A percentile compares a stretch with the other conserved stretches of the same genome.
These are phyloP conservation scores for Oryza longistaminata DNA, from an alignment of 176 grass and related monocot species.

Conservation along the genomic window DNA sequence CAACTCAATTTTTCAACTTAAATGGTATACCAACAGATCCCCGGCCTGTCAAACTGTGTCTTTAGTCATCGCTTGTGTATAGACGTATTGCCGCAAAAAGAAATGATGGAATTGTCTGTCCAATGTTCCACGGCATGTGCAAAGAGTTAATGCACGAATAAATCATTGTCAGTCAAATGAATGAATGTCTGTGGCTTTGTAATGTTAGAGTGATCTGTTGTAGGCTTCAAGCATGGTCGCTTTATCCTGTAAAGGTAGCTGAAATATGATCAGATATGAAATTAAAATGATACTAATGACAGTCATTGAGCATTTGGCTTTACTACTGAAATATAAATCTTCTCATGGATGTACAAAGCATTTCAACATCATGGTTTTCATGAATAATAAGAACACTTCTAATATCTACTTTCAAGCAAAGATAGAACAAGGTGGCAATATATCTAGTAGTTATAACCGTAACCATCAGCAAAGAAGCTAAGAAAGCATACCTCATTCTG, in stretches of 20 bases:
- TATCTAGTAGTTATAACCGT: background rate
- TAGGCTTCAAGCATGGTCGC: conserved; percentile 65
- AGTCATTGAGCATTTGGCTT: background rate
- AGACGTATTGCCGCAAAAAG: conserved; percentile 8
- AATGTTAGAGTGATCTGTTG: conserved; percentile 63
- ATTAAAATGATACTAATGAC: conserved; percentile 9
- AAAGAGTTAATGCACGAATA: conserved; percentile 33
- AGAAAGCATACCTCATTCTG: conserved; percentile 73
- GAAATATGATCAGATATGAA: conserved; percentile 43
- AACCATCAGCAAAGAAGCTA: conserved; percentile 24
- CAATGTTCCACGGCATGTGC: conserved; percentile 27
- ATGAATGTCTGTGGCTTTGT: conserved; percentile 33
- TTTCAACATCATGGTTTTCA: conserved; percentile 34
- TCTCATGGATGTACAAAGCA: conserved; percentile 11
- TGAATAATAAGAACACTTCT: conserved; percentile 3
- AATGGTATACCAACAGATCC: conserved; percentile 33
- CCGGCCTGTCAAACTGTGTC: conserved; percentile 4
- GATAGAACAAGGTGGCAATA: conserved; percentile 4
- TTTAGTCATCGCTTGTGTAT: conserved; percentile 20
- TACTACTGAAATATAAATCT: conserved; percentile 12
- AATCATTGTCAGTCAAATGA: conserved; percentile 49
- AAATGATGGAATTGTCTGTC: conserved; percentile 39
- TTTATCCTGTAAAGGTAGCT: conserved; percentile 74
- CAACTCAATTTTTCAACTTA: conserved; percentile 2
- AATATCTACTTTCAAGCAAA: conserved; percentile 30